These are phyloP conservation scores for Trametes pubescens DNA, from an alignment of 1,284 basidiomycete species.

Conservation along the genomic window DNA sequence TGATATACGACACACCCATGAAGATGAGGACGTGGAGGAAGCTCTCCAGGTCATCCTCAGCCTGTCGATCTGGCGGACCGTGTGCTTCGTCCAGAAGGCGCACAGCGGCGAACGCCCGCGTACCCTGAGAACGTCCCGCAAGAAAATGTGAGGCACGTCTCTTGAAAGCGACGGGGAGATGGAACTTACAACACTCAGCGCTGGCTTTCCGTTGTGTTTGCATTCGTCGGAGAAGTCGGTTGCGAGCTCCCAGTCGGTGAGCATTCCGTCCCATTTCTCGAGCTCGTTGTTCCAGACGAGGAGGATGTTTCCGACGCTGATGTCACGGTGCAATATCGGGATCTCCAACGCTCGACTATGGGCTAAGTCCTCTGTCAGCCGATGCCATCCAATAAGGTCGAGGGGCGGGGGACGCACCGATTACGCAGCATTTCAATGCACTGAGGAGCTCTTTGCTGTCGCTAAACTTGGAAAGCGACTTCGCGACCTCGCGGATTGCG, in stretches of 20 bases:
- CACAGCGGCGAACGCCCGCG: conserved; percentile 15
- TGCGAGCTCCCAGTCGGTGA: conserved; percentile 25
- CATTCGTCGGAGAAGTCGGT: neutral
- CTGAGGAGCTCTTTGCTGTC: neutral
- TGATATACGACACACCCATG: conserved; percentile 9
- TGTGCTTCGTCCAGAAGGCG: neutral
- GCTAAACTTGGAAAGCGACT: conserved; percentile 1
- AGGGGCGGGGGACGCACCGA: conserved; percentile 1
- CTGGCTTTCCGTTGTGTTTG: neutral
- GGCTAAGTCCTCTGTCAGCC: conserved; percentile 2
- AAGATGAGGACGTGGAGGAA: conserved; percentile 27
- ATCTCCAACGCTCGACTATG: conserved; percentile 14
- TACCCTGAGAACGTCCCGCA: conserved; percentile 7
- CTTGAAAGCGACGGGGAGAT: too few relatives aligned
- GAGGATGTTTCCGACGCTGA: conserved; percentile 25
- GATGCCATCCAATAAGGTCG: neutral
- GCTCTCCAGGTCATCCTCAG: conserved; percentile 26
- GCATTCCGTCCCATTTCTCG: conserved; percentile 10
- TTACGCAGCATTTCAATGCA: neutral
- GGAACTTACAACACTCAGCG: neutral
- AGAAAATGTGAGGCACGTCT: neutral
- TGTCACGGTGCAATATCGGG: conserved; percentile 19
- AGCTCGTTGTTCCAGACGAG: neutral
- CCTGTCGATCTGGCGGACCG: neutral
- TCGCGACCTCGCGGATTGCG: conserved; percentile 18